Percentiles rank a stretch among this genome's conserved stretches.
phyloP scores from a whole-genome alignment of 2,329 filamentous ascomycete genomes.

The Proliferodiscus dingleyae region DNA sequence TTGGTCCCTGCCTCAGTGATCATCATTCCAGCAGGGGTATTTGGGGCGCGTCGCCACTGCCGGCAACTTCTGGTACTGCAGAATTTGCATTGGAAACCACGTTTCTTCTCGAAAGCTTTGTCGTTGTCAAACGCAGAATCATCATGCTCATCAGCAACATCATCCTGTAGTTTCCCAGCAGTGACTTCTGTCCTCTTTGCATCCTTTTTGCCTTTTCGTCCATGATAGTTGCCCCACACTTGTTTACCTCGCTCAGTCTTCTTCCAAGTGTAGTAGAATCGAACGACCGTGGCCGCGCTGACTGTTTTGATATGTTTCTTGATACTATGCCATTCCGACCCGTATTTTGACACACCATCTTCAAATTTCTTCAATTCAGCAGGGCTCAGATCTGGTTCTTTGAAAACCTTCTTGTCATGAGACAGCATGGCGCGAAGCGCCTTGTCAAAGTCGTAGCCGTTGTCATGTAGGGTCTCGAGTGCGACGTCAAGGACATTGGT shows the following conservation, averaged over 20 bases:
- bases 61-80: slow-evolving; percentile 74
- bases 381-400: slow-evolving; percentile 75
- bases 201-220: slow-evolving; percentile 86
- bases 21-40: slow-evolving; percentile 64
- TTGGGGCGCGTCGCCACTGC: slow-evolving; percentile 88
- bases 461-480: slow-evolving; percentile 64
- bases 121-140: slow-evolving; percentile 93
- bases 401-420: slow-evolving; percentile 66
- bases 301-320: slow-evolving; percentile 82
- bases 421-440: slow-evolving; percentile 67
- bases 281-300: slow-evolving; percentile 73
- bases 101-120: slow-evolving; percentile 72
- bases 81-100: slow-evolving; percentile 89
- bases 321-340: slow-evolving; percentile 81
- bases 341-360: slow-evolving; percentile 82
- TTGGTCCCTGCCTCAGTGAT: slow-evolving; percentile 58
- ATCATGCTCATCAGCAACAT: slow-evolving; percentile 86
- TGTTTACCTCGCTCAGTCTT: slow-evolving; percentile 81
- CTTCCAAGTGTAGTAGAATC: slow-evolving; percentile 98
- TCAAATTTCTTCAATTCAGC: slow-evolving; percentile 87
- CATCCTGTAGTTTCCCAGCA: slow-evolving; percentile 75
- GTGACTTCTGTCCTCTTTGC: slow-evolving; percentile 67
- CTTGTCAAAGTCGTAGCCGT: slow-evolving; percentile 65
- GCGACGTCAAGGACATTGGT: slow-evolving; percentile 89
- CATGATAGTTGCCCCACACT: slow-evolving; percentile 85